Evolutionary conservation across 352 stramenopile species (phyloP).

Genomic region (Pythium aphanidermatum): DNA sequence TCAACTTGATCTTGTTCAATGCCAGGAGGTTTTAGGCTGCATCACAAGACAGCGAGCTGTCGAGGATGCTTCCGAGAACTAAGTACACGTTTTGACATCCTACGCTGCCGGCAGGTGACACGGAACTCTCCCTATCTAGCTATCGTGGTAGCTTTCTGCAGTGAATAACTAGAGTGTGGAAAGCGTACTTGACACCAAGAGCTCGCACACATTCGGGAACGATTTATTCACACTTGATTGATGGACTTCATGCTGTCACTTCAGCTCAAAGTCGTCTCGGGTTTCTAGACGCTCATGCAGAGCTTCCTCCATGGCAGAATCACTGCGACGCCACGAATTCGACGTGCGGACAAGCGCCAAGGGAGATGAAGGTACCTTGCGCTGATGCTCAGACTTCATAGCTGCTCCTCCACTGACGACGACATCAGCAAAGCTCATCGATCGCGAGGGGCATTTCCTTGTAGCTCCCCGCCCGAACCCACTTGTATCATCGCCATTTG

Average conservation of each 20-base stretch:
- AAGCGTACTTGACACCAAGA: too few relatives aligned
- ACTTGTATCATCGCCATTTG: background rate
- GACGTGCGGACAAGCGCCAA: slow-evolving; percentile 29
- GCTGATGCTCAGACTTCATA: slow-evolving; percentile 15
- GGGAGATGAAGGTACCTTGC: slow-evolving; percentile 37
- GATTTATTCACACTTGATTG: slow-evolving; percentile 38
- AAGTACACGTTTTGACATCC: too few relatives aligned
- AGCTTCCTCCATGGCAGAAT: slow-evolving; percentile 47
- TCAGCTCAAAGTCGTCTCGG: slow-evolving; percentile 61
- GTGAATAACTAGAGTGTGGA: too few relatives aligned
- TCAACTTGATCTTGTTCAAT: too few relatives aligned
- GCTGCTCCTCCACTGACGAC: slow-evolving; percentile 47
- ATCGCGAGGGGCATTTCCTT: slow-evolving; percentile 65
- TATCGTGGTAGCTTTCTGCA: too few relatives aligned
- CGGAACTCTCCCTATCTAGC: too few relatives aligned
- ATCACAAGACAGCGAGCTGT: too few relatives aligned
- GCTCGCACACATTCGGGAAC: slow-evolving; percentile 21
- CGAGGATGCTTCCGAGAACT: too few relatives aligned
- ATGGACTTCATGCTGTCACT: slow-evolving; percentile 27
- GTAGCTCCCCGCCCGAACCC: slow-evolving; percentile 4
- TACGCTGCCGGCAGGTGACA: too few relatives aligned
- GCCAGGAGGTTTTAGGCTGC: too few relatives aligned
- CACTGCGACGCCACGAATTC: slow-evolving; percentile 41
- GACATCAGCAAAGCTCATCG: slow-evolving; percentile 83
- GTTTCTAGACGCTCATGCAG: slow-evolving; percentile 70